Conservation (phyloP, 2,329 filamentous ascomycete genomes). For the Verruconis gallopava region DNA sequence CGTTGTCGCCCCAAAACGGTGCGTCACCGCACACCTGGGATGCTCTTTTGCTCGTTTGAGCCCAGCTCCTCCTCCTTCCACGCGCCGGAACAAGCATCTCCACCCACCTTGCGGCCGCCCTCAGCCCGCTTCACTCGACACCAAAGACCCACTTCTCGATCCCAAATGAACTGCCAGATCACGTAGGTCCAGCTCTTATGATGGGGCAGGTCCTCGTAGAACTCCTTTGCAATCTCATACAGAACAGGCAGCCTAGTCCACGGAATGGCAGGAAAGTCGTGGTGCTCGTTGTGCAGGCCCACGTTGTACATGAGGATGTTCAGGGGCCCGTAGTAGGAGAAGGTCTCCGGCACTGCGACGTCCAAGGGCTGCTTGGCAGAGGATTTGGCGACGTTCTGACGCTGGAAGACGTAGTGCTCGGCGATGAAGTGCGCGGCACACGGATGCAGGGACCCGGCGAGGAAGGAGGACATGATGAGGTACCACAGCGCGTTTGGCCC, state of each 20-base stretch:
- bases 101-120: constrained; percentile 50
- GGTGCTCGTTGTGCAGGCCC: constrained; percentile 95
- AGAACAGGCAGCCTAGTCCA: constrained; percentile 78
- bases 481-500: constrained; percentile 60
- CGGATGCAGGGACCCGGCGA: constrained; percentile 86
- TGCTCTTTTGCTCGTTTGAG: constrained; percentile 33
- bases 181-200: constrained; percentile 88
- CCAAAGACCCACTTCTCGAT: constrained; percentile 77
- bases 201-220: constrained; percentile 75
- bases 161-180: constrained; percentile 90
- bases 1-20: no score
- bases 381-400: constrained; percentile 19
- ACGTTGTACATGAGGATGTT: constrained; percentile 96
- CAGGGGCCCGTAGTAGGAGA: constrained; percentile 87
- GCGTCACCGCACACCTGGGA: constrained; percentile 24
- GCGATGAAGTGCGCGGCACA: constrained; percentile 97
- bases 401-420: constrained; percentile 55
- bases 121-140: constrained; percentile 87
- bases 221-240: constrained; percentile 72
- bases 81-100: constrained; percentile 19
- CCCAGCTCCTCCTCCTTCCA: constrained; percentile 37
- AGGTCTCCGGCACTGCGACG: constrained; percentile 70
- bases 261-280: constrained; percentile 93
- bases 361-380: constrained; percentile 14
- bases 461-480: constrained; percentile 77